Conservation (phyloP, 2,329 filamentous ascomycete genomes). For the Aspergillus fumigatus region DNA sequence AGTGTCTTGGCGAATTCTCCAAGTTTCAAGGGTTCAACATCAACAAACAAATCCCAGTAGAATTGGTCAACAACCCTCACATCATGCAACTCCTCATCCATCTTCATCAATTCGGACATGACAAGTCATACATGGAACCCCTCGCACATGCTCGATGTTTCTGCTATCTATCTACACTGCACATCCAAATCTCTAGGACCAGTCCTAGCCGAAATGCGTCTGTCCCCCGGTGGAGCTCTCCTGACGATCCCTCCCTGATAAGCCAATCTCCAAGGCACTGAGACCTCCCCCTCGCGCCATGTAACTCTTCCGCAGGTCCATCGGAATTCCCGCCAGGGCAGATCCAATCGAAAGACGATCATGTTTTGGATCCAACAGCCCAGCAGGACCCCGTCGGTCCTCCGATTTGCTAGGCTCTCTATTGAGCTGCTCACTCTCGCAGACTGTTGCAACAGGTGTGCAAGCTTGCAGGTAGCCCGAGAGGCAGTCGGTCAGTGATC, state of each 20-base stretch:
- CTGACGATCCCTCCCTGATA: constrained; percentile 10
- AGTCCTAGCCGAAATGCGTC: too few relatives aligned
- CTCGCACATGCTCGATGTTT: too few relatives aligned
- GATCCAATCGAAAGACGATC: constrained; percentile 1
- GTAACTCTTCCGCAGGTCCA: constrained; percentile 4
- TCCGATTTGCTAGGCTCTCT: background rate
- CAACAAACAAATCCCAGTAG: background rate
- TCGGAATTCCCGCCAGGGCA: background rate
- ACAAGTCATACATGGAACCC: background rate
- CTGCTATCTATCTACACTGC: background rate
- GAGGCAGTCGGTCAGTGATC: background rate
- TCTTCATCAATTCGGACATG: background rate
- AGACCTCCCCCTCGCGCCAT: constrained; percentile 1
- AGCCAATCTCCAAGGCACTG: background rate
- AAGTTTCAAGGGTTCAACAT: background rate
- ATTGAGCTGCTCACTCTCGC: background rate
- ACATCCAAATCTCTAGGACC: background rate
- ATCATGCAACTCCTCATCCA: background rate
- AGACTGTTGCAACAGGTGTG: background rate
- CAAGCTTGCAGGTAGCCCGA: background rate
- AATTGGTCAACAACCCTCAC: background rate
- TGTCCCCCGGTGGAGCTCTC: background rate
- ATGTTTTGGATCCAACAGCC: background rate
- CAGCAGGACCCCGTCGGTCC: constrained; percentile 2
- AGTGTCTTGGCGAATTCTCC: background rate